phyloP scores from a whole-genome alignment of 108 stramenopile species.

The Asterionellopsis glacialis region DNA sequence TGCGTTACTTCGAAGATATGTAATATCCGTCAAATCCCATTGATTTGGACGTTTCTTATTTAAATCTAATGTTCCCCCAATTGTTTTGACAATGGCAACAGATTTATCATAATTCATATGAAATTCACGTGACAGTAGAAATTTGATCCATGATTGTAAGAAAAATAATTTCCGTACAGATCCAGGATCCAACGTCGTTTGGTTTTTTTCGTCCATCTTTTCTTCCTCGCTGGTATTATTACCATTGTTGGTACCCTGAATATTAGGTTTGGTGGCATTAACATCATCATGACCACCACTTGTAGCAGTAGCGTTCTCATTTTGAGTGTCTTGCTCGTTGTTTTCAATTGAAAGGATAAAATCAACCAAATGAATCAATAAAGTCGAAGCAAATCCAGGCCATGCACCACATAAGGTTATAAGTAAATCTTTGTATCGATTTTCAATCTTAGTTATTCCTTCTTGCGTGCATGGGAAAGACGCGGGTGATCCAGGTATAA shows the following conservation, averaged over 20 bases:
- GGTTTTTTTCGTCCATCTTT: conserved; percentile 7
- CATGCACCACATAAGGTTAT: conserved; percentile 36
- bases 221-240: background rate
- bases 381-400: conserved; percentile 56
- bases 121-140: conserved; percentile 32
- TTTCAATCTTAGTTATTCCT: conserved; percentile 40
- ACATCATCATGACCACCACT: no score
- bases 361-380: conserved; percentile 66
- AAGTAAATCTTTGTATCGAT: conserved; percentile 48
- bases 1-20: conserved; percentile 16
- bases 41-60: conserved; percentile 1
- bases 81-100: background rate
- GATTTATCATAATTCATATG: conserved; percentile 11
- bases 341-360: conserved; percentile 46
- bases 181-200: conserved; percentile 18
- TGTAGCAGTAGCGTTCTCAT: no score
- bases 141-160: conserved; percentile 32
- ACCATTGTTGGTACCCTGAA: no score
- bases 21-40: background rate
- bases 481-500: conserved; percentile 20
- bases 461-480: conserved; percentile 29
- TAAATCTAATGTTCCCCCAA: conserved; percentile 24
- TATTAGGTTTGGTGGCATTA: no score
- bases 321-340: background rate
- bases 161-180: conserved; percentile 37